These are phyloP conservation scores for Starmerella etchellsii DNA, from an alignment of 805 yeast genomes.

Conservation along the genomic window DNA sequence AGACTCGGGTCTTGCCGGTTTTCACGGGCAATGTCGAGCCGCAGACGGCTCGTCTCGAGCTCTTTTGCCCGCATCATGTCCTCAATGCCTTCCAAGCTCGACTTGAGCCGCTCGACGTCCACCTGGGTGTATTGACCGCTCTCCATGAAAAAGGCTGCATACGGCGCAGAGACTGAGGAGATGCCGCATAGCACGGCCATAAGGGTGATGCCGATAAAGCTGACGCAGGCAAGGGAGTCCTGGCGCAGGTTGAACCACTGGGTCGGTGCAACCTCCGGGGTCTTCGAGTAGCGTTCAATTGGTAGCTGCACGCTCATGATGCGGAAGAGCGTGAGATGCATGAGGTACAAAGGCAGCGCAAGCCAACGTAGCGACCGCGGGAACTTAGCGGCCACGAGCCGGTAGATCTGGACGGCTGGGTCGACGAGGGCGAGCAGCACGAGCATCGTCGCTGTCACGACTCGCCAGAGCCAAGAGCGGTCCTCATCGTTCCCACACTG, in stretches of 20 bases:
- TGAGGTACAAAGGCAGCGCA: slow-evolving; percentile 22
- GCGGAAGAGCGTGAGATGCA: slow-evolving; percentile 22
- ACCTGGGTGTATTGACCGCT: slow-evolving; percentile 22
- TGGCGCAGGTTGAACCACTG: slow-evolving; percentile 20
- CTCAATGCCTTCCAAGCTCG: slow-evolving; percentile 25
- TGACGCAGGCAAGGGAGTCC: slow-evolving; percentile 26
- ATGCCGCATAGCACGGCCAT: slow-evolving; percentile 33
- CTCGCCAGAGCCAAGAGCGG: slow-evolving; percentile 18
- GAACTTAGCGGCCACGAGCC: slow-evolving; percentile 4
- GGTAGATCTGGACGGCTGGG: slow-evolving; percentile 17
- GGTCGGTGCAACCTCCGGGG: background rate
- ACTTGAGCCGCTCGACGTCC: slow-evolving; percentile 24
- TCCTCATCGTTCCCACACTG: slow-evolving; percentile 14
- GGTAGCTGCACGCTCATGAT: slow-evolving; percentile 26
- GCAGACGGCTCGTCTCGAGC: slow-evolving; percentile 20
- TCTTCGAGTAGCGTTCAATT: slow-evolving; percentile 15
- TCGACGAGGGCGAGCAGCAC: slow-evolving; percentile 15
- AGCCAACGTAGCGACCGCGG: slow-evolving; percentile 15
- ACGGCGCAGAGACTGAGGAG: slow-evolving; percentile 32
- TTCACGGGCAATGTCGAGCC: slow-evolving; percentile 17
- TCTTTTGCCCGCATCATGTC: slow-evolving; percentile 23
- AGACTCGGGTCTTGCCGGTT: slow-evolving; percentile 17
- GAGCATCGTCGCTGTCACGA: slow-evolving; percentile 21
- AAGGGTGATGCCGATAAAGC: slow-evolving; percentile 31
- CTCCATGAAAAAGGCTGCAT: slow-evolving; percentile 25